Conservation (phyloP, 192 early-diverging fungal genomes). For the Backusella westeae region DNA sequence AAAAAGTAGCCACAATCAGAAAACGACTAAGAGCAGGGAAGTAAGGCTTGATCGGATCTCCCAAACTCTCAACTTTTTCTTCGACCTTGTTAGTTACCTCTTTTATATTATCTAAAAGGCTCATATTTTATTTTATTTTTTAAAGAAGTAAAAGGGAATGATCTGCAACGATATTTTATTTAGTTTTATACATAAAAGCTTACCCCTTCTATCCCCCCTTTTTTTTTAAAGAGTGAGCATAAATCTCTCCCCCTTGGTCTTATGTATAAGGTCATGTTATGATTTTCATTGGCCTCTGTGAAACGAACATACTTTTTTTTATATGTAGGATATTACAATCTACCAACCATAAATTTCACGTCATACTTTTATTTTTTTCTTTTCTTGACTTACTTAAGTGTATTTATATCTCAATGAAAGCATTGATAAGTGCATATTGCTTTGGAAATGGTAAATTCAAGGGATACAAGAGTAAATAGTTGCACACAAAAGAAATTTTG, state of each 20-base stretch:
- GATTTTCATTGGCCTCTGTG: not conserved
- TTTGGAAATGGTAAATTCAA: not conserved
- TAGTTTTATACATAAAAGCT: not conserved
- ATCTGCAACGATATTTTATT: not conserved
- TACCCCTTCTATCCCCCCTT: not conserved
- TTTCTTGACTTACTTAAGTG: not conserved
- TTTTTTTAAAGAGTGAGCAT: not conserved
- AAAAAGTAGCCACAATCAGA: conserved; percentile 93
- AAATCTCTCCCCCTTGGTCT: not conserved
- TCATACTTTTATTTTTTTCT: not conserved
- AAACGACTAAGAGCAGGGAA: conserved; percentile 88
- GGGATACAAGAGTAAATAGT: not conserved
- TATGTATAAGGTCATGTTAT: not conserved
- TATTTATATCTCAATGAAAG: not conserved
- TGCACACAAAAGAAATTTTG: not conserved
- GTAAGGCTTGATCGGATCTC: conserved; percentile 83
- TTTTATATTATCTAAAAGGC: not conserved
- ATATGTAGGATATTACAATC: not conserved
- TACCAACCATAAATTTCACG: not conserved
- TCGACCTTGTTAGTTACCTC: not conserved
- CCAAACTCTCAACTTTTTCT: conserved; percentile 56
- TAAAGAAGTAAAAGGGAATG: not conserved
- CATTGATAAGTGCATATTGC: not conserved
- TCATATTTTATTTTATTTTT: not conserved
- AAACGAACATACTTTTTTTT: not conserved